phyloP scores from a whole-genome alignment of 768 basidiomycete genomes.

The Boletus coccyginus region DNA sequence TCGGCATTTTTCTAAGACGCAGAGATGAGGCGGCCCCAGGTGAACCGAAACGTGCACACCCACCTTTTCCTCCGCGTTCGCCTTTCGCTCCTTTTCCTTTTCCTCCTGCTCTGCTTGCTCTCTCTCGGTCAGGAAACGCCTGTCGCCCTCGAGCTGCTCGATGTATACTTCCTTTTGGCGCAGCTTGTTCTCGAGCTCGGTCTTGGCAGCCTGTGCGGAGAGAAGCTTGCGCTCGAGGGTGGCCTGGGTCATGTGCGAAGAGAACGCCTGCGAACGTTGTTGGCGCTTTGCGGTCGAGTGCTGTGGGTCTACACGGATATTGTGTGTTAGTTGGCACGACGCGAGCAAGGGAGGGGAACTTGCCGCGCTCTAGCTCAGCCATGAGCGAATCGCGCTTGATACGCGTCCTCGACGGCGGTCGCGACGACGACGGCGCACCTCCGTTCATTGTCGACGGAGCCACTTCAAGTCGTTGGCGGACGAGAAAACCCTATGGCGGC shows the following conservation, averaged over 20 bases:
- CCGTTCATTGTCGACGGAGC: slow-evolving; percentile 9
- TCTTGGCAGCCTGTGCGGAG: slow-evolving; percentile 55
- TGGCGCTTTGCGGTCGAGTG: slow-evolving; percentile 65
- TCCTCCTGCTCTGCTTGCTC: slow-evolving; percentile 69
- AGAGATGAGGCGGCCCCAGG: not conserved
- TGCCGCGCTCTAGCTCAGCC: slow-evolving; percentile 67
- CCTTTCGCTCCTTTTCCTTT: slow-evolving; percentile 54
- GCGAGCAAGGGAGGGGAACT: not conserved
- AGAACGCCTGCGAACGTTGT: slow-evolving; percentile 60
- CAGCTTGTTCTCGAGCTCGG: slow-evolving; percentile 66
- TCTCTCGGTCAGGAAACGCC: slow-evolving; percentile 64
- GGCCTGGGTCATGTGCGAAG: slow-evolving; percentile 58
- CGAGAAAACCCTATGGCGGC: too few species aligned
- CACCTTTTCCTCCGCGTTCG: slow-evolving; percentile 61
- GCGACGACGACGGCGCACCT: too few species aligned
- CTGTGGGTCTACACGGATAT: slow-evolving; percentile 50
- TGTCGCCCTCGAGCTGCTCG: slow-evolving; percentile 66
- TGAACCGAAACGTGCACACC: slow-evolving; percentile 15
- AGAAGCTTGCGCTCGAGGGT: slow-evolving; percentile 67
- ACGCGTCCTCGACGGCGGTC: slow-evolving; percentile 13
- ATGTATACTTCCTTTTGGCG: slow-evolving; percentile 61
- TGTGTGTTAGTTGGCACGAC: not conserved
- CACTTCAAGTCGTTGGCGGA: not conserved
- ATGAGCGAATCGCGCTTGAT: slow-evolving; percentile 63
- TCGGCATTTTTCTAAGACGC: slow-evolving; percentile 45